Evolutionary conservation across 345 rosid genomes (phyloP), one percentile per base, ranked within the genome.

Genomic region (Eucalyptus caleyi): DNA sequence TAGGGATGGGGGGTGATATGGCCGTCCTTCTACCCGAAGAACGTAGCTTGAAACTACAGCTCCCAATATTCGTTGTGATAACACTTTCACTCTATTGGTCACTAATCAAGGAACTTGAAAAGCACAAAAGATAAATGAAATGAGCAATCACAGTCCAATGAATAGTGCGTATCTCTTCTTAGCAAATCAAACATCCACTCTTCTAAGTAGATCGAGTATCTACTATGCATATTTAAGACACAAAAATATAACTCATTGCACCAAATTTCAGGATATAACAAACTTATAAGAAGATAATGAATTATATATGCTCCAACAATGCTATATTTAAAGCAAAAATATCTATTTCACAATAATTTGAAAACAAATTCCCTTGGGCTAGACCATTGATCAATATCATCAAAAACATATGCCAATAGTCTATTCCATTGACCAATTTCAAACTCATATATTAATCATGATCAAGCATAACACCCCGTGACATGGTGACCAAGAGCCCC

Each of bases 41-140:
- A 27, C 0, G 15, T 0, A 59, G 15, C 67, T 26, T 59, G 3
- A 26, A 59, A 26, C 2, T 59, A 59, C 3, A 59, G 32, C n/a
- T 59, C 16, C n/a, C 67, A 59, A 59, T 11, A 59, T 26, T 59
- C 8, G 7, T 6, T 4, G 0, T 59, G 3, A 26, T 59, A 26
- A 59, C n/a, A 5, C n/a, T 59, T 3, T 26, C 16, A 1, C 27
- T 56, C 62, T 56, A 23, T 6, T 0, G 5, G 1, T 13, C 62
- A 56, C 30, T 24, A 56, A 26, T 26, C 1, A 0, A 59, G 67
- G 3, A 59, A 59, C 15, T 2, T 26, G 0, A 5, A 26, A 26
- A 59, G 3, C 4, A 59, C 2, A 15, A 11, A 59, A 59, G 67
- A 59, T 59, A 1, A 59, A 59, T 59, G 67, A 8, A 59, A 59